Conservation (phyloP, 805 yeast species). For the Myxozyma mucilagina region DNA sequence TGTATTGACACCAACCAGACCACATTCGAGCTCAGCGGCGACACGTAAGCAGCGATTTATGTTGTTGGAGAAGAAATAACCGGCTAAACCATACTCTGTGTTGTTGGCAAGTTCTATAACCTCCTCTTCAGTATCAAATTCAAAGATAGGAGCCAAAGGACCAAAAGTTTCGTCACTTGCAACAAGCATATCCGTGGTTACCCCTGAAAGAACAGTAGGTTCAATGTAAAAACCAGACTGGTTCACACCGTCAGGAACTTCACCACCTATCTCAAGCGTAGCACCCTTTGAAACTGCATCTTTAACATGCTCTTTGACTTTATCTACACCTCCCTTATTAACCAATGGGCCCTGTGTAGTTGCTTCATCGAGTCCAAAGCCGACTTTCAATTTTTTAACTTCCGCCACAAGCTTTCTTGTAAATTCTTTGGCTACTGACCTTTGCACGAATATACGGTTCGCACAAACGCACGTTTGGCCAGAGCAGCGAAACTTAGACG, state of each 20-base stretch:
- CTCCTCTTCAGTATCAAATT: conserved; percentile 62
- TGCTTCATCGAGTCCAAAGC: conserved; percentile 60
- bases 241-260: conserved; percentile 46
- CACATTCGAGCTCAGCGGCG: conserved; percentile 70
- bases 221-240: conserved; percentile 63
- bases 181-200: conserved; percentile 57
- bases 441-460: conserved; percentile 44
- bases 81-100: conserved; percentile 73
- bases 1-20: conserved; percentile 81
- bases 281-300: conserved; percentile 73
- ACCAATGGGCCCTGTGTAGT: conserved; percentile 78
- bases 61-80: conserved; percentile 66
- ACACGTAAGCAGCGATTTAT: conserved; percentile 56
- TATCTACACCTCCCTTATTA: conserved; percentile 59
- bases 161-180: conserved; percentile 78
- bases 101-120: conserved; percentile 61
- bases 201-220: conserved; percentile 66
- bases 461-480: conserved; percentile 73
- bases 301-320: conserved; percentile 60
- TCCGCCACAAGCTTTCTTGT: conserved; percentile 50
- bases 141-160: conserved; percentile 71
- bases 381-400: conserved; percentile 52
- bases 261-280: conserved; percentile 60
- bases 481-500: conserved; percentile 69
- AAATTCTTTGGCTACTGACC: conserved; percentile 60